Conservation (phyloP, 192 early-diverging fungal genomes). For the Coemansia erecta region DNA sequence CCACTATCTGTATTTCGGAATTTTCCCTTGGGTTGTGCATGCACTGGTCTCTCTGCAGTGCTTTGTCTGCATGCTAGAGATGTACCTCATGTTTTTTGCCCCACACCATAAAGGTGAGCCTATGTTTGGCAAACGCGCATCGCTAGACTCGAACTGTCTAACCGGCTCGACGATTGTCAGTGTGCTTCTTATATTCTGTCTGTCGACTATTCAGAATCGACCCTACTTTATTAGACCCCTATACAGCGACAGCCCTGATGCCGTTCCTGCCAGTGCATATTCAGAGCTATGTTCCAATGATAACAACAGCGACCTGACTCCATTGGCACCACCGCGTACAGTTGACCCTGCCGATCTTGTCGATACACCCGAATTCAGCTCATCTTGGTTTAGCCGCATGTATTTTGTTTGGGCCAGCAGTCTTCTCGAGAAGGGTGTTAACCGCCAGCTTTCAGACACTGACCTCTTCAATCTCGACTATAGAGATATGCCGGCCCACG, state of each 20-base stretch:
- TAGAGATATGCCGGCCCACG: slow-evolving; percentile 49
- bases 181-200: neutral
- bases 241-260: neutral
- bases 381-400: slow-evolving; percentile 28
- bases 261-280: neutral
- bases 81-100: slow-evolving; percentile 32
- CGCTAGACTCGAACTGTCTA: slow-evolving; percentile 16
- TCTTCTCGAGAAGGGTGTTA: slow-evolving; percentile 60
- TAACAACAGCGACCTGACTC: slow-evolving; percentile 6
- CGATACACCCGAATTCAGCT: slow-evolving; percentile 22
- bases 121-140: slow-evolving; percentile 16
- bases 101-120: slow-evolving; percentile 12
- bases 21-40: slow-evolving; percentile 31
- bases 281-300: neutral
- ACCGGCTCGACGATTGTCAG: slow-evolving; percentile 2
- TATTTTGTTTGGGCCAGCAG: slow-evolving; percentile 62
- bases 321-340: slow-evolving; percentile 16
- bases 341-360: slow-evolving; percentile 16
- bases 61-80: slow-evolving; percentile 6
- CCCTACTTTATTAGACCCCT: slow-evolving; percentile 16
- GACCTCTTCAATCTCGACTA: slow-evolving; percentile 63
- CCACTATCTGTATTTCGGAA: slow-evolving; percentile 5
- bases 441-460: slow-evolving; percentile 49
- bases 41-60: slow-evolving; percentile 10
- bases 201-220: slow-evolving; percentile 18